Conservation (phyloP, 495 filamentous ascomycete species). For the Filosporella fistucella region DNA sequence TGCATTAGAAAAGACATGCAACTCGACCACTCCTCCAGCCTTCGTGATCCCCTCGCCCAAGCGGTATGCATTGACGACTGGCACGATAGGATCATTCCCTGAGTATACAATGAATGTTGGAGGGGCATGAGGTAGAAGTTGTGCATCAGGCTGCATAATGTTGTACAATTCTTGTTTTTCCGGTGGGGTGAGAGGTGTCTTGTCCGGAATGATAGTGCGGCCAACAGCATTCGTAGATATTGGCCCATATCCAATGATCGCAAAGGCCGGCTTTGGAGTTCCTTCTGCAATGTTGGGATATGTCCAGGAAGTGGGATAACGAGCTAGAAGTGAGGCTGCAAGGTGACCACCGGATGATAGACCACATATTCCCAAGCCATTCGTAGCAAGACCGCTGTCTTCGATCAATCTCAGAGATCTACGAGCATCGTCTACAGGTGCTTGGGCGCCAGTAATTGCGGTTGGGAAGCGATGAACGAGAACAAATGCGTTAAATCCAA, state of each 20-base stretch:
- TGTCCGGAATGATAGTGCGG: conserved; percentile 14
- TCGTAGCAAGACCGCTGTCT: background rate
- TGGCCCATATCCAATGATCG: conserved; percentile 17
- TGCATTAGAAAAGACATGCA: conserved; percentile 18
- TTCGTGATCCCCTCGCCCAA: conserved; percentile 9
- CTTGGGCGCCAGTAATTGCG: conserved; percentile 9
- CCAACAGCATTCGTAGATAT: conserved; percentile 21
- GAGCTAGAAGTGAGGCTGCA: conserved; percentile 12
- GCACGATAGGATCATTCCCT: conserved; percentile 17
- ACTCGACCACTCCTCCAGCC: conserved; percentile 12
- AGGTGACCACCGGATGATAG: conserved; percentile 20
- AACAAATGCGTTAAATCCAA: conserved; percentile 18
- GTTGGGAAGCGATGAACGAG: conserved; percentile 19
- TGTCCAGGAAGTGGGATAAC: conserved; percentile 11
- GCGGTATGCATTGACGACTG: conserved; percentile 17
- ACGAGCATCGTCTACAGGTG: conserved; percentile 17
- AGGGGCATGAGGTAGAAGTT: conserved; percentile 11
- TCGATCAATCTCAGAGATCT: conserved; percentile 3
- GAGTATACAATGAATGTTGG: conserved; percentile 19
- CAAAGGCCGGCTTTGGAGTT: conserved; percentile 7
- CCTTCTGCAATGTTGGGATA: background rate
- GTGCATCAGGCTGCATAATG: conserved; percentile 14
- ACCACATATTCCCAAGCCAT: conserved; percentile 14
- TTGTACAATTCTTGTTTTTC: conserved; percentile 20
- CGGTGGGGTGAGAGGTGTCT: conserved; percentile 13